phyloP scores from a whole-genome alignment of 768 basidiomycete genomes.

The Auriscalpium microsporum region DNA sequence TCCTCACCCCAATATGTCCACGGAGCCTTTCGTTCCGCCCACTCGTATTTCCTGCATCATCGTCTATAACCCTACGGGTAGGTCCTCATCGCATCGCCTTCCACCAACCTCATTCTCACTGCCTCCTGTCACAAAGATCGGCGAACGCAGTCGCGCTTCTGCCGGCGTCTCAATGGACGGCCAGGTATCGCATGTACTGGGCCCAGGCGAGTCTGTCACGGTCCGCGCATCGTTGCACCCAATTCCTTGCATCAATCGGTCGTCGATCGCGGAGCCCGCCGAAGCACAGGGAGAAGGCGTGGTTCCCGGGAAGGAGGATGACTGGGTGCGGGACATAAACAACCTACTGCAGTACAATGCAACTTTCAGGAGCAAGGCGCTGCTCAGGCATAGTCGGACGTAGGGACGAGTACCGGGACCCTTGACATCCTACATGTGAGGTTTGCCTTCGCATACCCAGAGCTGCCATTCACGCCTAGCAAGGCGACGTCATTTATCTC shows the following conservation, averaged over 20 bases:
- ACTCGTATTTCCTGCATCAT: slow-evolving; percentile 80
- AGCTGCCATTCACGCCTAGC: too few species aligned
- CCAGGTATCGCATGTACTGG: slow-evolving; percentile 70
- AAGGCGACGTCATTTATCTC: too few species aligned
- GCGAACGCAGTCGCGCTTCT: slow-evolving; percentile 74
- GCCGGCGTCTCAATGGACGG: slow-evolving; percentile 94
- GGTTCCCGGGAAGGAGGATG: slow-evolving; percentile 75
- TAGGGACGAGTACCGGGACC: slow-evolving; percentile 16
- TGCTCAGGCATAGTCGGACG: slow-evolving; percentile 65
- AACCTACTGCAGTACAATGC: slow-evolving; percentile 92
- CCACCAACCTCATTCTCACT: neutral
- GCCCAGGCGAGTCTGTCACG: slow-evolving; percentile 78
- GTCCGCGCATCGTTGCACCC: slow-evolving; percentile 83
- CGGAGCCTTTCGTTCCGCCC: slow-evolving; percentile 88
- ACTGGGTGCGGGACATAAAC: slow-evolving; percentile 97
- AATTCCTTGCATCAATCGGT: slow-evolving; percentile 88
- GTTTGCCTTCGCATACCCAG: too few species aligned
- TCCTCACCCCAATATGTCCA: slow-evolving; percentile 94
- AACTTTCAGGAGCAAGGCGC: slow-evolving; percentile 86
- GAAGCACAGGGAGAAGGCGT: slow-evolving; percentile 50
- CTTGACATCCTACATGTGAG: too few species aligned
- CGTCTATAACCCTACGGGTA: slow-evolving; percentile 66
- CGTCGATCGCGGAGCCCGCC: slow-evolving; percentile 54
- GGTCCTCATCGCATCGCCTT: slow-evolving; percentile 16
- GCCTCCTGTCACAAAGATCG: slow-evolving; percentile 45